Evolutionary conservation across 2,329 filamentous ascomycete genomes (phyloP).

Genomic region (Zelopaecilomyces penicillatus): DNA sequence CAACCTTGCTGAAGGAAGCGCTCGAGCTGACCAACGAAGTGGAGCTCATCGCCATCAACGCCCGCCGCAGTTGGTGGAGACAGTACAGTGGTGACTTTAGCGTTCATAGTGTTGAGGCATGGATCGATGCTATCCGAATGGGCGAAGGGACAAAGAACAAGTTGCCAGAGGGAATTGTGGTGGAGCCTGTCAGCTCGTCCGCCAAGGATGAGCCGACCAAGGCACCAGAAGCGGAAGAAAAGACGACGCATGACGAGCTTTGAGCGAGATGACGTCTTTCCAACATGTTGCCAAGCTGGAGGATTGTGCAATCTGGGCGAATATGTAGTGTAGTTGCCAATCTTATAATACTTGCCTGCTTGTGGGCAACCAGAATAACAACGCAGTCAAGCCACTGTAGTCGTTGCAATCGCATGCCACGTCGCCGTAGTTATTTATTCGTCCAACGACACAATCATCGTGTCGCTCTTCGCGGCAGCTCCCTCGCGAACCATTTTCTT

Average conservation of each 20-base stretch:
- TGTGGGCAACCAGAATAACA: too few species aligned
- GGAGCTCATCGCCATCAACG: constrained; percentile 76
- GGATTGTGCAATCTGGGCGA: too few species aligned
- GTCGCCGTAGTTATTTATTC: constrained; percentile 12
- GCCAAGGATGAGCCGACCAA: constrained; percentile 1
- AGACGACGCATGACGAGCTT: constrained; percentile 40
- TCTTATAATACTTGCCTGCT: too few species aligned
- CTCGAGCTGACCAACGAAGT: constrained; percentile 55
- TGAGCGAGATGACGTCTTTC: constrained; percentile 18
- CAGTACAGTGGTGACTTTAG: constrained; percentile 57
- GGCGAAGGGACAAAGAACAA: constrained; percentile 76
- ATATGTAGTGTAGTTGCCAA: too few species aligned
- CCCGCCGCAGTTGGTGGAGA: constrained; percentile 79
- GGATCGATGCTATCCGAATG: constrained; percentile 87
- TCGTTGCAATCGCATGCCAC: too few species aligned
- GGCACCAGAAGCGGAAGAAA: constrained; percentile 20
- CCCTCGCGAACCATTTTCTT: constrained; percentile 53
- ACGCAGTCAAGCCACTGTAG: too few species aligned
- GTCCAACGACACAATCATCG: constrained; percentile 45
- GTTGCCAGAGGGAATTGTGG: constrained; percentile 54
- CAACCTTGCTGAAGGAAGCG: constrained; percentile 33
- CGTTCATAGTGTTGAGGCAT: constrained; percentile 60
- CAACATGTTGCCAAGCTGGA: too few species aligned
- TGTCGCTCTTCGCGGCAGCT: constrained; percentile 38
- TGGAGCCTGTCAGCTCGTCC: constrained; percentile 28